phyloP scores from a whole-genome alignment of 2,329 filamentous ascomycete genomes.

The Xylariaceae sp. region DNA sequence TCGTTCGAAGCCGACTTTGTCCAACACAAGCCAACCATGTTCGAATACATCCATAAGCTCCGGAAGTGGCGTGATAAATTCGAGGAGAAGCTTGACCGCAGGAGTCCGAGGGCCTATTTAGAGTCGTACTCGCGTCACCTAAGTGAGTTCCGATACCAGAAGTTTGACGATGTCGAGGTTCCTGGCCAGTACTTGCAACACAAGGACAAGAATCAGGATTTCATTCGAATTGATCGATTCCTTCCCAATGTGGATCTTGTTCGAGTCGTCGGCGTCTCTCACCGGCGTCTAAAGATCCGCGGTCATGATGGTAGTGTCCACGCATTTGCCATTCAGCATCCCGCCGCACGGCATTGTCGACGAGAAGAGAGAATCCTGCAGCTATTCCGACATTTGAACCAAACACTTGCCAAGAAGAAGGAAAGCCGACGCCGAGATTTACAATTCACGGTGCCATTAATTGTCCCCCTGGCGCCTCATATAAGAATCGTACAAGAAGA shows the following conservation, averaged over 20 bases:
- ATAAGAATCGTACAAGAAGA: conserved; percentile 97
- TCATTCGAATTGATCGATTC: conserved; percentile 96
- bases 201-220: conserved; percentile 99
- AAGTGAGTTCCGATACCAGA: conserved; percentile 95
- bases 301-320: conserved; percentile 98
- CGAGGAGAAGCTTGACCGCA: conserved; percentile 92
- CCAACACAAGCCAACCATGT: conserved; percentile 91
- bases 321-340: conserved; percentile 94
- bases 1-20: conserved; percentile 99
- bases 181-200: conserved; percentile 96
- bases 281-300: conserved; percentile 91
- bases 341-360: conserved; percentile 86
- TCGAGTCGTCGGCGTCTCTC: conserved; percentile 85
- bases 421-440: conserved; percentile 91
- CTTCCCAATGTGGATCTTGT: conserved; percentile 92
- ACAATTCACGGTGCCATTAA: conserved; percentile 93
- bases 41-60: conserved; percentile 96
- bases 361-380: conserved; percentile 95
- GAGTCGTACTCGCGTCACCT: conserved; percentile 88
- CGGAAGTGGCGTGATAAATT: conserved; percentile 97
- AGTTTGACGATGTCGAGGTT: conserved; percentile 97
- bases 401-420: conserved; percentile 87
- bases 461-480: conserved; percentile 92
- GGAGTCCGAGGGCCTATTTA: conserved; percentile 71
- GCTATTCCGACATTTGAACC: conserved; percentile 96